A percentile compares a stretch with the other conserved stretches of the same genome.
These are phyloP conservation scores for Leishmania tropica DNA, from an alignment of 208 protist genomes.

Conservation along the genomic window DNA sequence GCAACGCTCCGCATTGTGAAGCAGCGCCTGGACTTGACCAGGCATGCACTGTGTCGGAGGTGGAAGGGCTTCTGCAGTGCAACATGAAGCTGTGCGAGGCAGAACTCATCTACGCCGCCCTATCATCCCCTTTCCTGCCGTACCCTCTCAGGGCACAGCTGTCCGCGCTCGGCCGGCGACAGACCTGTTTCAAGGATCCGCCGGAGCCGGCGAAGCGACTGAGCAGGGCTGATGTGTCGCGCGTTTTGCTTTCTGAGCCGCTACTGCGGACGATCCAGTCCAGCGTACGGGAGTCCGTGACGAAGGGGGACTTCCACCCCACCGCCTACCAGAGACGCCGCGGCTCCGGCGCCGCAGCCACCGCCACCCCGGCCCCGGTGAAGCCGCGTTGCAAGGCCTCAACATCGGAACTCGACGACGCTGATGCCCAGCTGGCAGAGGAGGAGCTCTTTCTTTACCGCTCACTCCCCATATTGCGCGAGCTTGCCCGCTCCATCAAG, in stretches of 20 bases:
- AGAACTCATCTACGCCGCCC: constrained; percentile 34
- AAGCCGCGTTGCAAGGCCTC: neutral
- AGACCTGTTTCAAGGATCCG: neutral
- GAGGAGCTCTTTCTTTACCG: constrained; percentile 15
- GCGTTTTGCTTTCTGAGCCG: constrained; percentile 32
- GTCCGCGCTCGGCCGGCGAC: neutral
- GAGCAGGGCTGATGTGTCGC: constrained; percentile 19
- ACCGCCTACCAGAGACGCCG: neutral
- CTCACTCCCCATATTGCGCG: constrained; percentile 53
- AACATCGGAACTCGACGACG: neutral
- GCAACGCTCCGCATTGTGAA: neutral
- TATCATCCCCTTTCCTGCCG: constrained; percentile 40
- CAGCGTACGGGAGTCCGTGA: constrained; percentile 17
- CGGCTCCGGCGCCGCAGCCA: neutral
- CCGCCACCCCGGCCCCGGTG: neutral
- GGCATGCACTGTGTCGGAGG: constrained; percentile 61
- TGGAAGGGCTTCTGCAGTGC: constrained; percentile 45
- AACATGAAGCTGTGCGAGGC: constrained; percentile 22
- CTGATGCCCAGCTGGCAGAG: neutral
- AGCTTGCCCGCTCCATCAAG: constrained; percentile 46
- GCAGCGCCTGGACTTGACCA: constrained; percentile 4
- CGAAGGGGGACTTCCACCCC: neutral
- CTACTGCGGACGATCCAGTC: constrained; percentile 29
- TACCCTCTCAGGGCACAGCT: constrained; percentile 29
- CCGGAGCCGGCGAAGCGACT: neutral